Evolutionary conservation across 1,284 basidiomycete species (phyloP).

Genomic region (Ganoderma resinaceum): DNA sequence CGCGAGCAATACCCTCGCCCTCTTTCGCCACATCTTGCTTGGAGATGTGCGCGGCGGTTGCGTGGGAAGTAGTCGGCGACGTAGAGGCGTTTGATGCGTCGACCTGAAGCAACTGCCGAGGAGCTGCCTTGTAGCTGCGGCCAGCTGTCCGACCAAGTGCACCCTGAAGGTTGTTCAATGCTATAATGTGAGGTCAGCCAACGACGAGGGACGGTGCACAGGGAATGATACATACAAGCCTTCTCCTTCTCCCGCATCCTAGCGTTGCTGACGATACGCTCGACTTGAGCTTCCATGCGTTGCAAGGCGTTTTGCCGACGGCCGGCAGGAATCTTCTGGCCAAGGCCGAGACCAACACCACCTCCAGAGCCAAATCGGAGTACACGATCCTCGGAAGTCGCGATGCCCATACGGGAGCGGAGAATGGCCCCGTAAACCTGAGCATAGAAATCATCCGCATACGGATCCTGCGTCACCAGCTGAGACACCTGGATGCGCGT

Average conservation of each 20-base stretch:
- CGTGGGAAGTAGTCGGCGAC: constrained; percentile 61
- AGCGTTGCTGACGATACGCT: constrained; percentile 94
- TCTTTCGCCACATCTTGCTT: constrained; percentile 54
- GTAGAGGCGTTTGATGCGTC: constrained; percentile 54
- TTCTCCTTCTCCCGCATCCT: constrained; percentile 87
- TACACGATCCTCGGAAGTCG: constrained; percentile 74
- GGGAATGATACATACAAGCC: constrained; percentile 57
- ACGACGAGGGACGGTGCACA: not conserved
- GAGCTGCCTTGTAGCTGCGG: constrained; percentile 93
- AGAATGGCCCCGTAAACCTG: constrained; percentile 92
- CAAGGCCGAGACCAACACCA: constrained; percentile 82
- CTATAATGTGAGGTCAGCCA: constrained; percentile 43
- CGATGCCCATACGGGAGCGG: constrained; percentile 78
- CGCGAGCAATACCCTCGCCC: constrained; percentile 65
- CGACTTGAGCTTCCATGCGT: constrained; percentile 96
- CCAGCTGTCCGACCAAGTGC: constrained; percentile 95
- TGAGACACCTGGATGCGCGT: constrained; percentile 99
- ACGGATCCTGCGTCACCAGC: constrained; percentile 95
- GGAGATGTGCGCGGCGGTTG: constrained; percentile 60
- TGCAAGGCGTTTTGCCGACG: constrained; percentile 95
- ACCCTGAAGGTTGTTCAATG: constrained; percentile 87
- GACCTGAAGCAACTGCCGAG: constrained; percentile 93
- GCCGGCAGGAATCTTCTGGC: constrained; percentile 62
- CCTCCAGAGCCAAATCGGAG: constrained; percentile 83
- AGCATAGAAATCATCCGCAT: constrained; percentile 98